Conservation (phyloP, 2,329 filamentous ascomycete species). For the Camillea tinctor region DNA sequence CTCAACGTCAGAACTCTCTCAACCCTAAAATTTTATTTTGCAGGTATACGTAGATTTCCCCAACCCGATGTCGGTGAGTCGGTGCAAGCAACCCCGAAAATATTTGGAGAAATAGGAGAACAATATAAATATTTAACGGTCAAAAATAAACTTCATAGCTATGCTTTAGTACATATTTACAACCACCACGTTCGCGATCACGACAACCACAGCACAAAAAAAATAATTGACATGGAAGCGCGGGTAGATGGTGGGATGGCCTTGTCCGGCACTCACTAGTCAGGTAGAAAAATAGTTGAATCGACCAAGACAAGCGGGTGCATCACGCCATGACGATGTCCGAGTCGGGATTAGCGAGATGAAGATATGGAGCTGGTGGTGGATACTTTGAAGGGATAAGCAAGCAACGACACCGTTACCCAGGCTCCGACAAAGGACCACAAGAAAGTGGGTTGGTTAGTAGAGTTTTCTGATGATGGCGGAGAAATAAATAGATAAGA, state of each 20-base stretch:
- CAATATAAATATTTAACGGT: too few relatives aligned
- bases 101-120: too few relatives aligned
- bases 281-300: background rate
- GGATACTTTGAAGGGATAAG: background rate
- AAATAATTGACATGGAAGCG: background rate
- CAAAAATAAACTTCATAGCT: too few relatives aligned
- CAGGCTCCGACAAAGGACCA: slow-evolving; percentile 1
- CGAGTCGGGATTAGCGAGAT: slow-evolving; percentile 16
- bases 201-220: too few relatives aligned
- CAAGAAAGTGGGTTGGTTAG: background rate
- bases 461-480: background rate
- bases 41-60: background rate
- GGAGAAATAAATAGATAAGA: background rate
- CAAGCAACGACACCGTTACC: background rate
- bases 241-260: background rate
- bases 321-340: slow-evolving; percentile 1
- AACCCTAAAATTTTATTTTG: too few relatives aligned
- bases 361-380: slow-evolving; percentile 11
- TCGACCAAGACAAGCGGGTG: background rate
- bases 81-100: background rate
- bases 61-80: background rate
- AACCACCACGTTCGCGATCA: too few relatives aligned
- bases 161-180: background rate
- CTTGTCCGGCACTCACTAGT: background rate
- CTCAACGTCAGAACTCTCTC: too few relatives aligned